Base-by-base conservation (phyloP, 108 stramenopile species). In the Cylindrotheca fusiformis region DNA sequence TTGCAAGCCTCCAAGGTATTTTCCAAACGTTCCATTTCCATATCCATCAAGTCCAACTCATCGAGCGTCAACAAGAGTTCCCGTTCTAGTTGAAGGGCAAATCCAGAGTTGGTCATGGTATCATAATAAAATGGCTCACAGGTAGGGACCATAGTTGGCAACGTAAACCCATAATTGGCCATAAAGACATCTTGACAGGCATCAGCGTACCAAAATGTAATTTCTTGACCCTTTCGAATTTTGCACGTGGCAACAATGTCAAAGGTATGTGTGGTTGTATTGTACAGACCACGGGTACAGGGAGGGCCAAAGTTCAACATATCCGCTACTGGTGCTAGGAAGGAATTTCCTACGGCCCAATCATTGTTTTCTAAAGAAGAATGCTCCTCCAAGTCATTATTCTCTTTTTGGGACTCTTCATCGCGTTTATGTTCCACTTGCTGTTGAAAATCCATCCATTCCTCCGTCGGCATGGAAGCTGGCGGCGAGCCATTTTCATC, bases 241-340 rank as follows among this genome's bases (percentile, higher is more conserved):
- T 68, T 49, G 52, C 91, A 89, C 4, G 87, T 86, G 6, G 91
- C 87, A 54, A 87, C 58, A 17, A 93, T 68, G 47, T 93, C 85
- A 79, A 93, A 89, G 12, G 75, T 55, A 26, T 85, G 64, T 20
- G 72, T 86, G n/a, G 71, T 70, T 6, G 45, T 8, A 68, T 89
- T 85, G 80, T 93, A 93, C 5, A 46, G n/a, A 8, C 88, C 91
- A 12, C 77, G 76, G 0, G 88, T 83, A 75, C 91, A 89, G 8
- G 91, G 91, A 24, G 87, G 87, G 44, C 91, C 91, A 76, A 89
- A 93, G 49, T 89, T 89, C 19, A 93, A 63, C 68, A 93, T 60
- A 74, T 93, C 91, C 2, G 88, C 91, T 41, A 93, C 63, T 6
- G 91, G 91, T 44, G 87, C 88, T 66, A 93, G 56, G 58, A 93